Evolutionary conservation across 805 yeast genomes (phyloP).

Genomic region (Maudiozyma serrabonitensis): DNA sequence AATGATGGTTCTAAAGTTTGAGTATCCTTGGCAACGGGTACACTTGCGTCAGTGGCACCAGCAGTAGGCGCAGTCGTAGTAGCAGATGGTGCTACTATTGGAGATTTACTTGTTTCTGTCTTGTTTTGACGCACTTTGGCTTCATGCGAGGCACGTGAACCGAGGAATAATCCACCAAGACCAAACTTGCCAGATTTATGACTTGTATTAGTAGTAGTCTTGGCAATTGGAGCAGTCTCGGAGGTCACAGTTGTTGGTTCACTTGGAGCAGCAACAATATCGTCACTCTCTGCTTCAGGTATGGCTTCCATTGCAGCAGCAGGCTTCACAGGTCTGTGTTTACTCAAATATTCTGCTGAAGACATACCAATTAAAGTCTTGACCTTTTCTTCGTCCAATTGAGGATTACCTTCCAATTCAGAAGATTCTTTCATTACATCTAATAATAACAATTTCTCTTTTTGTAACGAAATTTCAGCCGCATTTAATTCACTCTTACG

Average conservation of each 20-base stretch:
- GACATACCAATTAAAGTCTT: conserved; percentile 26
- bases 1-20: conserved; percentile 11
- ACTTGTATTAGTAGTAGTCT: background rate
- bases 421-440: conserved; percentile 32
- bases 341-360: conserved; percentile 22
- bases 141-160: background rate
- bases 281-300: background rate
- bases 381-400: conserved; percentile 25
- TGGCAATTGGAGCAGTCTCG: background rate
- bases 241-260: conserved; percentile 5
- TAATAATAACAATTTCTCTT: conserved; percentile 22
- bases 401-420: conserved; percentile 28
- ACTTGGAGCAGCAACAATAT: background rate
- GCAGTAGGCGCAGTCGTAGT: background rate
- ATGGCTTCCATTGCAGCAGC: conserved; percentile 5
- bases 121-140: background rate
- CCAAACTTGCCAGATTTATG: background rate
- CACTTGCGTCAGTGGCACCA: background rate
- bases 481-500: conserved; percentile 30
- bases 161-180: background rate
- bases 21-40: background rate
- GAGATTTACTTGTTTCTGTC: background rate
- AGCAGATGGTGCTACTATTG: no score
- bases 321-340: conserved; percentile 1
- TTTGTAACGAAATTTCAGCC: conserved; percentile 30